Conservation (phyloP, 106 monocot species). For the Phalaenopsis equestris region DNA sequence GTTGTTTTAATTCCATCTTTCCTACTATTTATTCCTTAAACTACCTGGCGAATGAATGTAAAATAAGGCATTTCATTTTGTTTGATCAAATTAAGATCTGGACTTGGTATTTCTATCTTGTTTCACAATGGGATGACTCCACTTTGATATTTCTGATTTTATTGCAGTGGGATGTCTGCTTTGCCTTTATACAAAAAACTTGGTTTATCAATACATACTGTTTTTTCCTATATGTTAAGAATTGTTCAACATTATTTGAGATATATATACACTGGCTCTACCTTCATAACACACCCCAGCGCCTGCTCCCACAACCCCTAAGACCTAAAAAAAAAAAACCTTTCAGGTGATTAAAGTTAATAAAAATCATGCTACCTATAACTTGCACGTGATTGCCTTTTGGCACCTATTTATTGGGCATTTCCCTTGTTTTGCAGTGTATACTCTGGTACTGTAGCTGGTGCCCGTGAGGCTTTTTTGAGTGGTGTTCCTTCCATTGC, state of each 20-base stretch:
- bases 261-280: not conserved
- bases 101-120: not conserved
- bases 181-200: not conserved
- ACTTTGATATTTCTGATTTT: not conserved
- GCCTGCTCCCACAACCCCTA: too few species aligned
- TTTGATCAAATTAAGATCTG: not conserved
- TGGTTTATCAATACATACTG: not conserved
- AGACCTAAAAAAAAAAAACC: not conserved
- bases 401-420: not conserved
- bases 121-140: not conserved
- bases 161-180: not conserved
- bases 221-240: not conserved
- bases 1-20: not conserved
- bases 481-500: constrained; percentile 68
- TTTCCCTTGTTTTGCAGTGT: constrained; percentile 28
- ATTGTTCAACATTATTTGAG: not conserved
- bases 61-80: not conserved
- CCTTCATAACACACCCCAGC: not conserved
- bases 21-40: not conserved
- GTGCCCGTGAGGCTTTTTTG: constrained; percentile 94
- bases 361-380: not conserved
- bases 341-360: not conserved
- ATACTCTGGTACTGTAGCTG: constrained; percentile 94
- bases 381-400: not conserved
- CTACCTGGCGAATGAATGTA: not conserved